These are phyloP conservation scores for Camellia granthamiana DNA, from an alignment of 148 eudicot species.

Conservation along the genomic window DNA sequence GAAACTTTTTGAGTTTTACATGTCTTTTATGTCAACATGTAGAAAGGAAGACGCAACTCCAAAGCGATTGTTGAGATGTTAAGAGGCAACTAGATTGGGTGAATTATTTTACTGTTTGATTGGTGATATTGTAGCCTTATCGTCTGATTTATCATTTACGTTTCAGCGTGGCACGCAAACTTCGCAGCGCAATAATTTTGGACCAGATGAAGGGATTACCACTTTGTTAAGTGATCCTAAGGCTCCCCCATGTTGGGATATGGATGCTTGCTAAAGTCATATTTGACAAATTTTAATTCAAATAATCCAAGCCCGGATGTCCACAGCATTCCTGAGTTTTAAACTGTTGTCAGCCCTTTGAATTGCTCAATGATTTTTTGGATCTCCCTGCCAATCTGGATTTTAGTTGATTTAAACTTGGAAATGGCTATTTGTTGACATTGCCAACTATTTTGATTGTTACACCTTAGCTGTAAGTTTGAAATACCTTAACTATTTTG, in stretches of 20 bases:
- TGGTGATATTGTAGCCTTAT: not conserved
- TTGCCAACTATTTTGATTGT: too few species aligned
- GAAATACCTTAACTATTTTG: too few species aligned
- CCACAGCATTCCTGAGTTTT: slow-evolving; percentile 18
- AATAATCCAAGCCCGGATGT: slow-evolving; percentile 36
- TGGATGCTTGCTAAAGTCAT: slow-evolving; percentile 71
- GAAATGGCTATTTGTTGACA: not conserved
- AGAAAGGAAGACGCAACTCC: slow-evolving; percentile 97
- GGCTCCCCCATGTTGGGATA: slow-evolving; percentile 90
- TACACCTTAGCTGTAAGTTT: too few species aligned
- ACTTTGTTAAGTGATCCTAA: slow-evolving; percentile 81
- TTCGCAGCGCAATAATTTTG: slow-evolving; percentile 50
- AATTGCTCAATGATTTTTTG: slow-evolving; percentile 1
- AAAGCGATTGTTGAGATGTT: slow-evolving; percentile 69
- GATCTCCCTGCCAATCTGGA: slow-evolving; percentile 4
- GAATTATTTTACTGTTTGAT: not conserved
- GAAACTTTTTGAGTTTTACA: slow-evolving; percentile 2
- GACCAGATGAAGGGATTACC: slow-evolving; percentile 84
- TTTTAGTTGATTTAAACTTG: not conserved
- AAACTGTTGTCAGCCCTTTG: slow-evolving; percentile 1
- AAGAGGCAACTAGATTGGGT: slow-evolving; percentile 28
- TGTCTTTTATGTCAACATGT: slow-evolving; percentile 21
- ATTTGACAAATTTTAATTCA: slow-evolving; percentile 8
- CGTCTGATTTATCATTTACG: not conserved
- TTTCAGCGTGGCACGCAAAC: slow-evolving; percentile 87